Evolutionary conservation across 805 yeast genomes (phyloP).

Genomic region (Kluyveromyces starmeri): DNA sequence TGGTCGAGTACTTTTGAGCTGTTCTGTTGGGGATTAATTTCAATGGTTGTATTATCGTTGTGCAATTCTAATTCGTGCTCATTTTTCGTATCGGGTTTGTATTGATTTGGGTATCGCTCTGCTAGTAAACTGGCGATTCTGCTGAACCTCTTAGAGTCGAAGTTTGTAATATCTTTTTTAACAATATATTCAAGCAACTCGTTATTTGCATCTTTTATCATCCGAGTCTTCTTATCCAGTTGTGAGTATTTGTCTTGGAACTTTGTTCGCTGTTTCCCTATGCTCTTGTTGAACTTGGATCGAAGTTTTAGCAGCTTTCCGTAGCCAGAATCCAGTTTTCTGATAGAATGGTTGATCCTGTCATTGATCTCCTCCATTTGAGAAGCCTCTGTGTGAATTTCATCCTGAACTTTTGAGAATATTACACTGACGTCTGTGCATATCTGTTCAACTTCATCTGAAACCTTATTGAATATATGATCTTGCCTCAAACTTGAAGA

Average conservation of each 20-base stretch:
- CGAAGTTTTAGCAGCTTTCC: constrained; percentile 11
- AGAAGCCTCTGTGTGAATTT: constrained; percentile 24
- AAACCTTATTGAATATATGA: constrained; percentile 19
- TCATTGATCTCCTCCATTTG: constrained; percentile 21
- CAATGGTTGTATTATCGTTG: too few relatives aligned
- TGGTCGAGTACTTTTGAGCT: too few relatives aligned
- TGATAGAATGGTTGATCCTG: constrained; percentile 17
- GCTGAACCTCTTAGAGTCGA: constrained; percentile 1
- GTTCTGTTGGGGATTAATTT: constrained; percentile 1
- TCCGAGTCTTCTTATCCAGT: constrained; percentile 9
- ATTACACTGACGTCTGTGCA: constrained; percentile 14
- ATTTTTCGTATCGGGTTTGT: too few relatives aligned
- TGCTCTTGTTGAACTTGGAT: constrained; percentile 7
- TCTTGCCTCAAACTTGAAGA: constrained; percentile 12
- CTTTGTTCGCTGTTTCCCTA: constrained; percentile 7
- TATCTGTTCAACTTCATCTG: constrained; percentile 17
- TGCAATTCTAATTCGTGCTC: too few relatives aligned
- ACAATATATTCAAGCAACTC: constrained; percentile 19
- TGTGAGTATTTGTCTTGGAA: constrained; percentile 7
- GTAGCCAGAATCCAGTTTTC: constrained; percentile 17
- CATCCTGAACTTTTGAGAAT: constrained; percentile 19
- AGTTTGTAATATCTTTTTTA: constrained; percentile 1
- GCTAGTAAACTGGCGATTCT: background rate
- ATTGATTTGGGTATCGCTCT: background rate
- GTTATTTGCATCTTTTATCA: constrained; percentile 9